Base-by-base conservation (phyloP, 2,329 filamentous ascomycete species). In the Diplodia corticola region DNA sequence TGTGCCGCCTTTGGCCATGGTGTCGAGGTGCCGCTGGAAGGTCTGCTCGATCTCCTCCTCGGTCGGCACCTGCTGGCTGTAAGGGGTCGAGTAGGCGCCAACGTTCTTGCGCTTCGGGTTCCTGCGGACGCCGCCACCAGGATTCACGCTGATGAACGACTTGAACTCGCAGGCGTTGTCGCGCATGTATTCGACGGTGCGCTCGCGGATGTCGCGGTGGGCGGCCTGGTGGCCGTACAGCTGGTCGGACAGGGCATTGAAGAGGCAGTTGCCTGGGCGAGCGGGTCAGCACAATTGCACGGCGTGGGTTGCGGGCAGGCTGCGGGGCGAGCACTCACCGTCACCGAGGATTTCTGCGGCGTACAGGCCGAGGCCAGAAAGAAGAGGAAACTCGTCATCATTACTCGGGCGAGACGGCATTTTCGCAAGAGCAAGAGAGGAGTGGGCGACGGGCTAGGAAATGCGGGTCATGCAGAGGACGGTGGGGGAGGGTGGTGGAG, bases 211-310 rank as follows among this genome's bases (percentile, higher is more conserved):
- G 70, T 85, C 80, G 64, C 79, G 74, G 72, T 88, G 85, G 69
- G 84, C 80, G 67, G 82, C 79, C 72, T 88, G 84, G 72, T 84
- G 77, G 69, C 87, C 88, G 73, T 86, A 89, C 63, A 90, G 76
- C 79, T 91, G 87, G 74, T 90, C 87, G 69, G 86, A 88, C 46
- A 90, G 80, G 68, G 87, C 87, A 76, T 88, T 86, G 79, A 90
- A 90, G 44, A 90, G 83, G 76, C 88, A 90, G 79, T 90, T 90
- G 70, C 88, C 88, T 90, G 70, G 44, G 69, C 67, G 74, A 68
- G 73, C 73, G 40, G 40, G 59, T 67, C 60, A 55, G 67, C n/a
- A 26, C 55, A 67, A 67, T 57, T 61, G 54, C 55, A 30, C 44
- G 71, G 64, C 26, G 17, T 7, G 46, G 28, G n/a, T 5, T 28